phyloP scores from a whole-genome alignment of 495 filamentous ascomycete genomes.

The Hyaloscypha variabilis region DNA sequence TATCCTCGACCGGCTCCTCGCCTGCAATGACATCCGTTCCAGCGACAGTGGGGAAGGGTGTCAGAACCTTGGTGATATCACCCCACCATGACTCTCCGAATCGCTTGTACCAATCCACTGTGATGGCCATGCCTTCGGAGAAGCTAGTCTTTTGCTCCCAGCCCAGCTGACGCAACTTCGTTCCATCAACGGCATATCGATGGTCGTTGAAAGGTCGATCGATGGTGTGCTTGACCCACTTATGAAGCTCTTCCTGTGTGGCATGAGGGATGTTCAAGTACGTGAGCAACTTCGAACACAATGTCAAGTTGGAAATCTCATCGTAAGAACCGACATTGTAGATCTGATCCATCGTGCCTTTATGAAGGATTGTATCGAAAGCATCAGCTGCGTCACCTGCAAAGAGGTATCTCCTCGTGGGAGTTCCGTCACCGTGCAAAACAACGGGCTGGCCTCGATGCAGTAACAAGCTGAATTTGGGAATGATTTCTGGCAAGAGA shows the following conservation, averaged over 20 bases:
- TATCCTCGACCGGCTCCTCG: constrained; percentile 49
- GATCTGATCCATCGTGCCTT: constrained; percentile 63
- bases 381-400: constrained; percentile 76
- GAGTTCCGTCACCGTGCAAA: constrained; percentile 70
- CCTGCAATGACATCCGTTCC: constrained; percentile 51
- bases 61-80: constrained; percentile 66
- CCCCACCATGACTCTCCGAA: constrained; percentile 73
- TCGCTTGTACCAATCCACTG: constrained; percentile 69
- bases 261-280: constrained; percentile 48
- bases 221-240: constrained; percentile 64
- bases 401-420: constrained; percentile 69
- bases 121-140: constrained; percentile 61
- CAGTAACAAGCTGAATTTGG: constrained; percentile 71
- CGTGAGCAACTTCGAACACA: constrained; percentile 60
- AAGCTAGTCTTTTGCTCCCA: constrained; percentile 68
- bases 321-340: constrained; percentile 75
- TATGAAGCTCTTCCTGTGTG: constrained; percentile 44
- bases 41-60: constrained; percentile 58
- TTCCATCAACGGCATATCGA: constrained; percentile 67
- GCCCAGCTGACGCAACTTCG: constrained; percentile 64
- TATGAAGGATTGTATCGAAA: constrained; percentile 77
- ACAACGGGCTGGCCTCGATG: constrained; percentile 57
- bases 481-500: constrained; percentile 66
- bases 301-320: constrained; percentile 63
- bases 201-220: constrained; percentile 78